Evolutionary conservation across 441 rosid species (phyloP), one percentile per base, ranked within the genome.

Genomic region (Populus hybrid): DNA sequence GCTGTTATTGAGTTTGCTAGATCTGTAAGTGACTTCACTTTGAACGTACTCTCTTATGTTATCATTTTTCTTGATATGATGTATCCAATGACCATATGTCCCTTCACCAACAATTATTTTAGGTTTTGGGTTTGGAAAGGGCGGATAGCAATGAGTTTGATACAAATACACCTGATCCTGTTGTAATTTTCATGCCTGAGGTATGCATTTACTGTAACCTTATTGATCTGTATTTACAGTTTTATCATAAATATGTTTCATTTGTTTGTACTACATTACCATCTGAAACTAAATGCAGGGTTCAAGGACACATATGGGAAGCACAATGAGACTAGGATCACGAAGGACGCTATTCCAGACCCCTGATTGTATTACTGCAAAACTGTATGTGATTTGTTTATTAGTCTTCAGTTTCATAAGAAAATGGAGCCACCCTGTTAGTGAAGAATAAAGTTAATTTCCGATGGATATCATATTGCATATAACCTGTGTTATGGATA

Each of bases 181-280:
- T 95, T 82, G 94, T 94, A 78, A 80, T 96, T 69, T 91, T 94
- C 80, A 96, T 96, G 99, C 99, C 98, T 0, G 99, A 96, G 97
- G 99, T 92, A 75, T 30, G 70, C 63, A 26, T 23, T 35, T 10
- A 36, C 46, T 16, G 42, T 35, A 46, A 30, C 38, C 42, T 38
- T n/a, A 24, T 28, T 6, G 3, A 26, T 70, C 38, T 12, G 19
- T 19, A 26, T 34, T 71, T 53, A 42, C 9, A 16, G 4, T 7
- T 28, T 57, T 9, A 5, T 8, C 26, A 21, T 67, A 12, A 6
- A 1, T 34, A 73, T 78, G 84, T 86, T 87, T 83, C 53, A 7
- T 87, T 70, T 28, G 46, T 80, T 68, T 70, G 65, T 63, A 8
- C 73, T 46, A 68, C 59, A 53, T 71, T 12, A 71, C 64, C 11